Percentiles rank a stretch among this genome's conserved stretches.
phyloP scores from a whole-genome alignment of 306 rosid genomes.

The Crotalaria pallida region DNA sequence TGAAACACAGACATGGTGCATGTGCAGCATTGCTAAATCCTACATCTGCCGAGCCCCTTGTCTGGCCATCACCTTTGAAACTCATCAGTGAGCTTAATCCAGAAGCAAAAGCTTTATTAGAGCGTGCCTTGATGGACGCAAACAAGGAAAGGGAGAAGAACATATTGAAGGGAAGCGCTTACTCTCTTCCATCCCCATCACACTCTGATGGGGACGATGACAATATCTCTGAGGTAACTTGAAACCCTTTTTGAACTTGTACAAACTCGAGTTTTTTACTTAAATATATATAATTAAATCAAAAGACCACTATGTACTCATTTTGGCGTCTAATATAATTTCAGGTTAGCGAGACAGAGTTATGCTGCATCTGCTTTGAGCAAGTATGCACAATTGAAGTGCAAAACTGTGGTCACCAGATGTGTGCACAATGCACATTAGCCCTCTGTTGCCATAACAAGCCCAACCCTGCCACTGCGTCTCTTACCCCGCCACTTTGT shows the following conservation, averaged over 20 bases:
- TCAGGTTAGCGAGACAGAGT: slow-evolving; percentile 79
- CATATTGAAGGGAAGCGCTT: slow-evolving; percentile 61
- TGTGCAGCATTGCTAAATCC: slow-evolving; percentile 94
- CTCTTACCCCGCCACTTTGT: slow-evolving; percentile 70
- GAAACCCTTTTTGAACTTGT: neutral
- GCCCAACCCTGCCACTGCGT: slow-evolving; percentile 68
- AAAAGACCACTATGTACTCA: no score
- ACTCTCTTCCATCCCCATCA: slow-evolving; percentile 59
- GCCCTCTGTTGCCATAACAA: slow-evolving; percentile 93
- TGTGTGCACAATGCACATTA: slow-evolving; percentile 95
- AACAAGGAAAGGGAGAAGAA: slow-evolving; percentile 82
- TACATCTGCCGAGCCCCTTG: slow-evolving; percentile 89
- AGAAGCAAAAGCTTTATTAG: slow-evolving; percentile 75
- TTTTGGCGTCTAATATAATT: neutral
- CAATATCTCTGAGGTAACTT: slow-evolving; percentile 68
- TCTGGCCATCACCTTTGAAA: slow-evolving; percentile 97
- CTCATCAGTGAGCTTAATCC: slow-evolving; percentile 80
- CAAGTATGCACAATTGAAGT: slow-evolving; percentile 83
- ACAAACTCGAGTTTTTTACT: neutral
- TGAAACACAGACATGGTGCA: slow-evolving; percentile 64
- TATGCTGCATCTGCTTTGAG: slow-evolving; percentile 97
- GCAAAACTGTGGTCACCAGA: slow-evolving; percentile 83
- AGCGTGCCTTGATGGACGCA: slow-evolving; percentile 82
- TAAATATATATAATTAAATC: no score
- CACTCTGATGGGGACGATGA: slow-evolving; percentile 59